phyloP scores from a whole-genome alignment of 2,329 filamentous ascomycete species.

The Hypoxylon rubiginosum region DNA sequence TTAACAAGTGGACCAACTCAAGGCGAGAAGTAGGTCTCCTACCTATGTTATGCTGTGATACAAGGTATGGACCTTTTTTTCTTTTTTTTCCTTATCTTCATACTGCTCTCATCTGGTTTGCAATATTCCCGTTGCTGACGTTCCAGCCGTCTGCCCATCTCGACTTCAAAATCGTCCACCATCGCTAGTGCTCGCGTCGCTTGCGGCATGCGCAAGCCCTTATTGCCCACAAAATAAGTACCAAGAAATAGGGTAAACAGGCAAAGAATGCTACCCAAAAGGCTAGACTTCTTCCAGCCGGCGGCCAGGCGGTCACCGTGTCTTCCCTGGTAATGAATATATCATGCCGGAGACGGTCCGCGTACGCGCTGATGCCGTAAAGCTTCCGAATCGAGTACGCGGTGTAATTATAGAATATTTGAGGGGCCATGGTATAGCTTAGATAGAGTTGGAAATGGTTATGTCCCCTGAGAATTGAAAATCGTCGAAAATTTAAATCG shows the following conservation, averaged over 20 bases:
- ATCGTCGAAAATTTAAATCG: background rate
- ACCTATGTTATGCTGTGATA: background rate
- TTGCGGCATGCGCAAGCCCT: slow-evolving; percentile 16
- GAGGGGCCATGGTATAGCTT: background rate
- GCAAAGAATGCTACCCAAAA: slow-evolving; percentile 36
- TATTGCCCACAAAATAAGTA: slow-evolving; percentile 27
- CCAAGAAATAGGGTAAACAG: background rate
- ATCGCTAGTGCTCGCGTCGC: background rate
- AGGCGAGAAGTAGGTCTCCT: background rate
- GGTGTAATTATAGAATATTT: background rate
- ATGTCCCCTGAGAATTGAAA: background rate
- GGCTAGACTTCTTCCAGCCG: slow-evolving; percentile 23
- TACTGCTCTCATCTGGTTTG: background rate
- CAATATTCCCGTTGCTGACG: background rate
- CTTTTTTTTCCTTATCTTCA: background rate
- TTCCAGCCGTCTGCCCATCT: background rate
- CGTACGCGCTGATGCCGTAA: background rate
- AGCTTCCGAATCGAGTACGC: background rate
- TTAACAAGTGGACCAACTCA: background rate
- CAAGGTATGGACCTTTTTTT: background rate
- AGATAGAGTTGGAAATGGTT: background rate
- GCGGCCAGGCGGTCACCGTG: slow-evolving; percentile 28
- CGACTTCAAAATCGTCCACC: background rate
- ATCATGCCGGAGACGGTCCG: background rate
- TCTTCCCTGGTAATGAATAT: background rate